These are phyloP conservation scores for Bryum argenteum DNA, from an alignment of 225 moss, liverwort and hornwort species.

Conservation along the genomic window DNA sequence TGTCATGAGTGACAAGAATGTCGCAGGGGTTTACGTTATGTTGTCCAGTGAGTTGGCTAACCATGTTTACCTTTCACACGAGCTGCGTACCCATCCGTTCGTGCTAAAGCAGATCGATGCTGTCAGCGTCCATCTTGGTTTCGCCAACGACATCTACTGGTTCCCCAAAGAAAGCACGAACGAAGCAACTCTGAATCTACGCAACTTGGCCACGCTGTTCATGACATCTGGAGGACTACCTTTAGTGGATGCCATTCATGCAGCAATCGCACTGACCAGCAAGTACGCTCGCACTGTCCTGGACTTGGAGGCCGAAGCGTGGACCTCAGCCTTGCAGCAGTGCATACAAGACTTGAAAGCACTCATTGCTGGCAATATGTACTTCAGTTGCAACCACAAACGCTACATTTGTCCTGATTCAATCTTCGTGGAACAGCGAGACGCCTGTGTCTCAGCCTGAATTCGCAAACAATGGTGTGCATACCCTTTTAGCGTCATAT, in stretches of 20 bases:
- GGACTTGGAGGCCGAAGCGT: background rate
- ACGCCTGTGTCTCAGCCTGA: background rate
- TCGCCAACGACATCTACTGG: constrained; percentile 5
- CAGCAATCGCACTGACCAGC: background rate
- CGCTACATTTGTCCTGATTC: constrained; percentile 15
- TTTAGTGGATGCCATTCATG: background rate
- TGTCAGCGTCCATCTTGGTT: background rate
- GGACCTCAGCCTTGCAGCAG: background rate
- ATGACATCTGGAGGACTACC: constrained; percentile 2
- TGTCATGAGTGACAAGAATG: too few relatives aligned
- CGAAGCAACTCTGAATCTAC: constrained; percentile 3
- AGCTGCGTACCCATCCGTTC: background rate
- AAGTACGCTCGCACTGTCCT: background rate
- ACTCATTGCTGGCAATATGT: background rate
- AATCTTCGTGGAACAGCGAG: constrained; percentile 1
- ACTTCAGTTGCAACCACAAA: background rate
- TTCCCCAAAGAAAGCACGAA: background rate
- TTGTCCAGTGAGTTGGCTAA: constrained; percentile 1
- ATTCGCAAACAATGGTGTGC: background rate
- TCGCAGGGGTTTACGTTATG: background rate
- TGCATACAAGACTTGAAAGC: constrained; percentile 4
- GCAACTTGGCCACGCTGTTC: background rate
- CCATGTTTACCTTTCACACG: background rate
- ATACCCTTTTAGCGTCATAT: background rate
- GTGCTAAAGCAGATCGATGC: background rate